Evolutionary conservation across 1,284 basidiomycete species (phyloP).

Genomic region (Fomitopsis pinicola): DNA sequence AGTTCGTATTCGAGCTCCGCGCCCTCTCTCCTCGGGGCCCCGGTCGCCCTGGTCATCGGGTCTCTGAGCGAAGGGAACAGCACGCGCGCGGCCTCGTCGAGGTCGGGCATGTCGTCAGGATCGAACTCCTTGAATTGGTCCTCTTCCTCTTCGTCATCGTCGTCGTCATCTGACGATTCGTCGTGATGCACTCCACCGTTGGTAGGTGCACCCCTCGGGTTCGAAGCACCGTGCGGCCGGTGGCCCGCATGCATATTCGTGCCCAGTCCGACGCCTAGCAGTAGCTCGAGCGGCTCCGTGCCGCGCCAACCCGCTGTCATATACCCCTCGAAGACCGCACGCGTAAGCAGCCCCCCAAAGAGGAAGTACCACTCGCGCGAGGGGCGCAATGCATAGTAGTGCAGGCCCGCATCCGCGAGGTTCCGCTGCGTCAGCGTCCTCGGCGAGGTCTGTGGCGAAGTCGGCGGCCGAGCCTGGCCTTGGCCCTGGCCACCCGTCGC

Average conservation of each 20-base stretch:
- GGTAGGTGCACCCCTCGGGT: not conserved
- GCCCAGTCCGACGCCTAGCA: constrained; percentile 71
- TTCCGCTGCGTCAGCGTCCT: constrained; percentile 20
- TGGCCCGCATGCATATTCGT: constrained; percentile 15
- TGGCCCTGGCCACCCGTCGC: not conserved
- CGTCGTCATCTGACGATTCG: constrained; percentile 15
- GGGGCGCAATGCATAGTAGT: constrained; percentile 52
- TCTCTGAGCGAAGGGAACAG: constrained; percentile 60
- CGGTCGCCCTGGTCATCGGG: constrained; percentile 19
- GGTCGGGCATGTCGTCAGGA: constrained; percentile 69
- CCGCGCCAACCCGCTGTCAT: constrained; percentile 76
- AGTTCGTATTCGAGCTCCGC: constrained; percentile 61
- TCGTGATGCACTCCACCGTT: constrained; percentile 8
- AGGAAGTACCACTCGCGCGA: constrained; percentile 79
- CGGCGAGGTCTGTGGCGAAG: constrained; percentile 23
- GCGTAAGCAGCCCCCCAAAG: constrained; percentile 67
- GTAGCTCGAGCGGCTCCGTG: constrained; percentile 60
- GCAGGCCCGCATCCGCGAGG: constrained; percentile 22
- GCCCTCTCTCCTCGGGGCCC: constrained; percentile 28
- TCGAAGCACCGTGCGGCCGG: not conserved
- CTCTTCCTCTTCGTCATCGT: constrained; percentile 26
- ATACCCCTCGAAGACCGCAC: constrained; percentile 79
- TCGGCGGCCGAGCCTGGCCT: constrained; percentile 3
- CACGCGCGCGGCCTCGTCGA: constrained; percentile 60
- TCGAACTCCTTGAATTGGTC: constrained; percentile 57